Percentiles rank a stretch among this genome's conserved stretches.
phyloP scores from a whole-genome alignment of 495 filamentous ascomycete species.

The Trypethelium eluteriae region DNA sequence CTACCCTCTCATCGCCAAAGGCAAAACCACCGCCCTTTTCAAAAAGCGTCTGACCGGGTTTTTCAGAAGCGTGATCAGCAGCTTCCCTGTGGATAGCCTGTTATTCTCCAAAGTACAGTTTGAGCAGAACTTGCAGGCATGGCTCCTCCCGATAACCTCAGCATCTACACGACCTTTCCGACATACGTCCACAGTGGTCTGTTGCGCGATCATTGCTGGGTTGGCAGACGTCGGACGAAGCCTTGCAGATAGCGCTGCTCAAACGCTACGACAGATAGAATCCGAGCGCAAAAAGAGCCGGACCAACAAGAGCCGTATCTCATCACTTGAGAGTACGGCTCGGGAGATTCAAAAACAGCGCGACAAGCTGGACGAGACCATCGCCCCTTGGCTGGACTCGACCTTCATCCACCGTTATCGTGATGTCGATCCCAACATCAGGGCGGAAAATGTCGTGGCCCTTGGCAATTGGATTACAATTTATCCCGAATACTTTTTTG shows the following conservation, averaged over 20 bases:
- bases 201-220: conserved; percentile 63
- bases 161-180: conserved; percentile 77
- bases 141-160: conserved; percentile 81
- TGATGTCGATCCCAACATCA: conserved; percentile 80
- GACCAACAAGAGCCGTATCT: conserved; percentile 64
- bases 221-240: conserved; percentile 58
- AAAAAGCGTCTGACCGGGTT: conserved; percentile 68
- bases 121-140: conserved; percentile 76
- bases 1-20: conserved; percentile 84
- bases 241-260: conserved; percentile 60
- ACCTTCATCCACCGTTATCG: conserved; percentile 93
- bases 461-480: conserved; percentile 79
- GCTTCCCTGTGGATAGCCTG: conserved; percentile 64
- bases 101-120: conserved; percentile 67
- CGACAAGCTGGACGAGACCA: conserved; percentile 54
- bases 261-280: conserved; percentile 70
- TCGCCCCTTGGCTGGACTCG: conserved; percentile 77
- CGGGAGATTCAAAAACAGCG: conserved; percentile 58
- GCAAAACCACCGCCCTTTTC: conserved; percentile 64
- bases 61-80: conserved; percentile 61
- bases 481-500: conserved; percentile 78
- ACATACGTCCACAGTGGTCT: conserved; percentile 80
- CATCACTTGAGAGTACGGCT: conserved; percentile 58
- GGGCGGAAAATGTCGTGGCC: conserved; percentile 73
- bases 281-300: conserved; percentile 69